These are phyloP conservation scores for Prunus padus DNA, from an alignment of 306 rosid species.

Conservation along the genomic window DNA sequence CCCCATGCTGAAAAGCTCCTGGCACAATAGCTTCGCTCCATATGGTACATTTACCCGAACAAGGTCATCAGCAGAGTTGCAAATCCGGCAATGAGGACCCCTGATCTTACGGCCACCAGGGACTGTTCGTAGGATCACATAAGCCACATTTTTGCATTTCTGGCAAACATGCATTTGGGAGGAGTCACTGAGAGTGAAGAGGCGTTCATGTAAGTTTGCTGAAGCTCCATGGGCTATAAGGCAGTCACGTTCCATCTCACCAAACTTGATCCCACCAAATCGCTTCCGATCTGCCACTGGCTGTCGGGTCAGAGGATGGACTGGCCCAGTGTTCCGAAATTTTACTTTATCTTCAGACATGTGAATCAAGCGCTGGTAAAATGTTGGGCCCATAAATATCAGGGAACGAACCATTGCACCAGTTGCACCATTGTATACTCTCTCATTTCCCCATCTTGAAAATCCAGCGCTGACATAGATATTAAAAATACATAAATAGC, in stretches of 20 bases:
- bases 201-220: constrained; percentile 88
- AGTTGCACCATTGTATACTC: constrained; percentile 87
- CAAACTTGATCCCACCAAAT: constrained; percentile 93
- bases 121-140: constrained; percentile 64
- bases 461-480: constrained; percentile 71
- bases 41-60: constrained; percentile 76
- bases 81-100: constrained; percentile 84
- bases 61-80: constrained; percentile 73
- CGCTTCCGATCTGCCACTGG: constrained; percentile 96
- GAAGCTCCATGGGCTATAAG: constrained; percentile 96
- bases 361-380: constrained; percentile 90
- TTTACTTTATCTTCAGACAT: constrained; percentile 97
- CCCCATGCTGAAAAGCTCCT: constrained; percentile 99
- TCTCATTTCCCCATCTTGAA: constrained; percentile 86
- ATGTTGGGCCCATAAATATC: constrained; percentile 95
- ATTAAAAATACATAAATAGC: constrained; percentile 14
- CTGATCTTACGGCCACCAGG: constrained; percentile 78
- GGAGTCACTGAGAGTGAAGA: constrained; percentile 88
- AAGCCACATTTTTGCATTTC: constrained; percentile 69
- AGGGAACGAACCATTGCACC: constrained; percentile 87
- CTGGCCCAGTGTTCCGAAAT: constrained; percentile 95
- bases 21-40: constrained; percentile 83
- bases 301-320: constrained; percentile 95
- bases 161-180: constrained; percentile 81
- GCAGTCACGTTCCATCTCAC: constrained; percentile 99